phyloP scores from a whole-genome alignment of 192 early-diverging fungal species.

The Fimicolochytrium jonesii region DNA sequence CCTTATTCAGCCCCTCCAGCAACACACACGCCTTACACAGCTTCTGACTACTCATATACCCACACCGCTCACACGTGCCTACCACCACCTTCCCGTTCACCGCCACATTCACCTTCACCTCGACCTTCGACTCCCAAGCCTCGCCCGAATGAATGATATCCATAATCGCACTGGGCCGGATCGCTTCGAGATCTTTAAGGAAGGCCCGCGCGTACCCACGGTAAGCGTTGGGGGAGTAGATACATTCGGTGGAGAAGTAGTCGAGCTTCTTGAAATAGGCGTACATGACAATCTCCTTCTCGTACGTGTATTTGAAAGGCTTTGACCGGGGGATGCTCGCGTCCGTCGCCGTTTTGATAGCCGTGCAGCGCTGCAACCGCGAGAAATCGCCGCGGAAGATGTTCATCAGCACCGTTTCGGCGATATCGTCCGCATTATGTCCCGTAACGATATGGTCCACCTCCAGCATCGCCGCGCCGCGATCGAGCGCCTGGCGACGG shows the following conservation, averaged over 20 bases:
- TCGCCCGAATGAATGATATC: constrained; percentile 97
- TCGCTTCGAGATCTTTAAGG: constrained; percentile 90
- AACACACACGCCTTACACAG: constrained; percentile 94
- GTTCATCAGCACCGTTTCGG: constrained; percentile 98
- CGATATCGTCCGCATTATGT: constrained; percentile 98
- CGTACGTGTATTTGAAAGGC: constrained; percentile 98
- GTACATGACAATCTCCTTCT: constrained; percentile 99
- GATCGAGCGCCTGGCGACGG: constrained; percentile 91
- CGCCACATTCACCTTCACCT: constrained; percentile 29
- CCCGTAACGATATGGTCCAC: constrained; percentile 97
- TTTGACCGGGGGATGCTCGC: constrained; percentile 82
- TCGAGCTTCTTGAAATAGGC: constrained; percentile 95
- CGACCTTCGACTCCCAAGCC: constrained; percentile 49
- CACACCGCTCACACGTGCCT: constrained; percentile 78
- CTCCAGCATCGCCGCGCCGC: constrained; percentile 84
- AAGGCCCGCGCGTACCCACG: constrained; percentile 92
- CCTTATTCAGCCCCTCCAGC: constrained; percentile 88
- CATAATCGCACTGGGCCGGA: constrained; percentile 84
- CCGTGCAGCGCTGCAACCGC: constrained; percentile 86
- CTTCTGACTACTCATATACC: constrained; percentile 89
- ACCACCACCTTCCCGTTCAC: constrained; percentile 24
- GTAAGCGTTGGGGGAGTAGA: constrained; percentile 96
- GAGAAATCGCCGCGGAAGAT: constrained; percentile 92
- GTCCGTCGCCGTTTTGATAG: constrained; percentile 79
- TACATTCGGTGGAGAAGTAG: constrained; percentile 98